phyloP scores from a whole-genome alignment of 129 eudicot species.

The Artemisia argyi region DNA sequence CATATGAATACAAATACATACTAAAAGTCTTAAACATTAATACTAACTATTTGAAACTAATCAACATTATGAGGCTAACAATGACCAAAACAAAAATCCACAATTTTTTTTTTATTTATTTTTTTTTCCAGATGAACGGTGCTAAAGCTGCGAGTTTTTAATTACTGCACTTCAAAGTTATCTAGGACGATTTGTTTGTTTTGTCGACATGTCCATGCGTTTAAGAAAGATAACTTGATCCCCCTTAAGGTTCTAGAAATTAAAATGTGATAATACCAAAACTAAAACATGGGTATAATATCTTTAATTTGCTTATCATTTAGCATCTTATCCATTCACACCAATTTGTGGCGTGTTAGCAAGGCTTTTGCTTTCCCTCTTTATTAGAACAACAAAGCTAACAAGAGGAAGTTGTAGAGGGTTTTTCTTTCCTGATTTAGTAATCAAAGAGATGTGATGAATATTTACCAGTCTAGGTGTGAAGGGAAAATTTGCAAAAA shows the following conservation, averaged over 20 bases:
- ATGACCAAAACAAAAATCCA: slow-evolving; percentile 17
- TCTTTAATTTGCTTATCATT: not conserved
- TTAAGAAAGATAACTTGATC: slow-evolving; percentile 1
- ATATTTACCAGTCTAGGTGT: slow-evolving; percentile 21
- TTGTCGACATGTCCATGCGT: not conserved
- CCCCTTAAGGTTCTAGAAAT: slow-evolving; percentile 1
- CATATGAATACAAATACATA: too few relatives aligned
- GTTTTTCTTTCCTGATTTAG: slow-evolving; percentile 46
- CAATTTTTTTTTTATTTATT: not conserved
- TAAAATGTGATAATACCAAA: slow-evolving; percentile 14
- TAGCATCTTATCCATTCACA: slow-evolving; percentile 23
- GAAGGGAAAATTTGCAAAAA: slow-evolving; percentile 5
- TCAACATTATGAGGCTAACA: too few relatives aligned
- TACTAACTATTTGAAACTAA: too few relatives aligned
- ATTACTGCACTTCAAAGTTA: not conserved
- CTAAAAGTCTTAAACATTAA: too few relatives aligned
- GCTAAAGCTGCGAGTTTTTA: slow-evolving; percentile 8
- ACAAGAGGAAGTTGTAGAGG: slow-evolving; percentile 21
- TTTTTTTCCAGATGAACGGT: not conserved
- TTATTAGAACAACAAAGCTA: slow-evolving; percentile 16
- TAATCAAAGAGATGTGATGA: slow-evolving; percentile 23
- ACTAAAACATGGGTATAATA: slow-evolving; percentile 1
- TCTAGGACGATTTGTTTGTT: slow-evolving; percentile 5
- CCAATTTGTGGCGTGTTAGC: slow-evolving; percentile 22
- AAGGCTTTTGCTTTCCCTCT: slow-evolving; percentile 19